Evolutionary conservation across 1,284 basidiomycete genomes (phyloP).

Genomic region (Anthracocystis panici-leucophaei): DNA sequence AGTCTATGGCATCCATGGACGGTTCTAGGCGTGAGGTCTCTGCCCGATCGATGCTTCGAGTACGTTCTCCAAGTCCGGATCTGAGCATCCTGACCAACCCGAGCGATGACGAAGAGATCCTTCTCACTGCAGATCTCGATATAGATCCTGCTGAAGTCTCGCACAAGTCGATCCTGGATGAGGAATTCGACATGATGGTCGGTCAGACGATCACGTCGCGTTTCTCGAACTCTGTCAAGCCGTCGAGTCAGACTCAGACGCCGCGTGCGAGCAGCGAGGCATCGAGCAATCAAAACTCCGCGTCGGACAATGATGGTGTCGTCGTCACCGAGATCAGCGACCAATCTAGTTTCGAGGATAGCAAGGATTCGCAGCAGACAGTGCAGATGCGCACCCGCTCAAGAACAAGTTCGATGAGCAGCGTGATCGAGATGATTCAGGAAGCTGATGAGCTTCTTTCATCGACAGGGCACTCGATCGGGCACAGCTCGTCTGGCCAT

Average conservation of each 20-base stretch:
- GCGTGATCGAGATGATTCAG: constrained; percentile 32
- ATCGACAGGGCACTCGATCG: constrained; percentile 36
- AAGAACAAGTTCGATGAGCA: constrained; percentile 29
- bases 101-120: constrained; percentile 44
- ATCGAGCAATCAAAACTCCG: not conserved
- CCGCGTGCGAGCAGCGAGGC: constrained; percentile 4
- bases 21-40: not conserved
- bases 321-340: constrained; percentile 1
- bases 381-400: constrained; percentile 10
- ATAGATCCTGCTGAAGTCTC: constrained; percentile 11
- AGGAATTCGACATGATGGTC: constrained; percentile 43
- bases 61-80: constrained; percentile 34
- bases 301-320: not conserved
- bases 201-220: constrained; percentile 23
- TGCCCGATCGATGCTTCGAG: constrained; percentile 9
- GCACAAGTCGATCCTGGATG: constrained; percentile 20
- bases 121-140: constrained; percentile 31
- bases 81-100: constrained; percentile 24
- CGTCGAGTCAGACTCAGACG: not conserved
- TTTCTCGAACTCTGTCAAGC: constrained; percentile 15
- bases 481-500: constrained; percentile 29
- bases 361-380: constrained; percentile 26
- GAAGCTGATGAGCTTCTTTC: constrained; percentile 44
- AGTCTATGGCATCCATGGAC: constrained; percentile 17
- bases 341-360: not conserved